These are phyloP conservation scores for Catharanthus roseus DNA, from an alignment of 257 asterid species.

Conservation along the genomic window DNA sequence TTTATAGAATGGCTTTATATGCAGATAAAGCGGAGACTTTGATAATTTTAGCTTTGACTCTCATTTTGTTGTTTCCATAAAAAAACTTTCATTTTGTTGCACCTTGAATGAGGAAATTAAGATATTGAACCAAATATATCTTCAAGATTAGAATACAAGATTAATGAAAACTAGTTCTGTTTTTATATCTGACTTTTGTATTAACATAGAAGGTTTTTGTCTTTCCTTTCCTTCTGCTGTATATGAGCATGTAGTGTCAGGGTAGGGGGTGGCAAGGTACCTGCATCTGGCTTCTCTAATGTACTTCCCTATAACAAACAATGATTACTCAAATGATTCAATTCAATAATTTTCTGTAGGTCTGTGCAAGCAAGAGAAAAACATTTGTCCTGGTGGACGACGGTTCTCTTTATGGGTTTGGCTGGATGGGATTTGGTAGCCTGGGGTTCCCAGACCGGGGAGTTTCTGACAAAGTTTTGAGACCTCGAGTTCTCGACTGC, in stretches of 20 bases:
- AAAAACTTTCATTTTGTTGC: no score
- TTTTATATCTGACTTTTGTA: no score
- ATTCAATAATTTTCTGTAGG: slow-evolving; percentile 25
- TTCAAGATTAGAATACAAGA: not conserved
- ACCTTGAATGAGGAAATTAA: not conserved
- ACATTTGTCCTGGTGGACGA: slow-evolving; percentile 59
- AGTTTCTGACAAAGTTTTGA: slow-evolving; percentile 49
- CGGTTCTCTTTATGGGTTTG: slow-evolving; percentile 72
- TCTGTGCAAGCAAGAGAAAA: slow-evolving; percentile 82
- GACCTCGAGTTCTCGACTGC: slow-evolving; percentile 57
- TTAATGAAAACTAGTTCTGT: not conserved
- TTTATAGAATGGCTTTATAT: not conserved
- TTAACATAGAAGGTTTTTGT: no score
- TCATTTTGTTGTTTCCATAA: no score
- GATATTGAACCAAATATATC: not conserved
- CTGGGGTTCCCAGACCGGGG: slow-evolving; percentile 66
- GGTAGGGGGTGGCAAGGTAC: not conserved
- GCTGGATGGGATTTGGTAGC: slow-evolving; percentile 90
- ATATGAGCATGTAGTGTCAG: not conserved
- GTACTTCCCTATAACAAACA: not conserved
- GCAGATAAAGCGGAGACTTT: not conserved
- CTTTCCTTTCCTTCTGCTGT: no score
- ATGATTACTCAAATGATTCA: not conserved
- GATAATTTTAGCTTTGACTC: not conserved
- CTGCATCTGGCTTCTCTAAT: not conserved